phyloP scores from a whole-genome alignment of 2,329 filamentous ascomycete genomes.

The Colletotrichum sidae region DNA sequence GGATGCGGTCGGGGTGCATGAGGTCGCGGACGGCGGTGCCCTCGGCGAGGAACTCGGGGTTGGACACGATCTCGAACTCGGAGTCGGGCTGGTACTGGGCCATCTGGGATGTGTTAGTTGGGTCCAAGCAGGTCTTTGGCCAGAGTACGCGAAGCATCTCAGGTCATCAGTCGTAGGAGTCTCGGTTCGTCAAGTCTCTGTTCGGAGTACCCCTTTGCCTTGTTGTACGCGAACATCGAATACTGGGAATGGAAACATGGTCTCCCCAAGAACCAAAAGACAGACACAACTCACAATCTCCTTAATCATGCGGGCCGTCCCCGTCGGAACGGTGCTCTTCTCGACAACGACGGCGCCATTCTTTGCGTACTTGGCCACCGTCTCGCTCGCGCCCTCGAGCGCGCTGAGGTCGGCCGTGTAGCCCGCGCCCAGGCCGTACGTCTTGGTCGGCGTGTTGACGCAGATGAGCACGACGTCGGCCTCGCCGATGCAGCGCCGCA shows the following conservation, averaged over 20 bases:
- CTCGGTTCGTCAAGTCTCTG: too few species aligned
- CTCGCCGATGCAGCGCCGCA: constrained; percentile 69
- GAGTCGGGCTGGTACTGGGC: constrained; percentile 70
- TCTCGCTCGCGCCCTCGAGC: constrained; percentile 76
- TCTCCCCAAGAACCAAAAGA: too few species aligned
- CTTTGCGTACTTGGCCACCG: constrained; percentile 74
- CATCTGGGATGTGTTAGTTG: constrained; percentile 48
- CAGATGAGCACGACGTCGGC: constrained; percentile 81
- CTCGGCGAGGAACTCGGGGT: constrained; percentile 84
- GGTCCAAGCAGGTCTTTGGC: background rate
- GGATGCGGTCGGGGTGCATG: constrained; percentile 76
- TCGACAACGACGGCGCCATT: constrained; percentile 81
- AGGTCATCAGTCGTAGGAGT: too few species aligned
- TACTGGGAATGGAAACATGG: too few species aligned
- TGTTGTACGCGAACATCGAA: too few species aligned
- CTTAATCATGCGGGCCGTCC: constrained; percentile 76
- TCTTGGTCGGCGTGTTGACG: constrained; percentile 85
- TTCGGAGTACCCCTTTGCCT: too few species aligned
- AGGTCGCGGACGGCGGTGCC: constrained; percentile 81
- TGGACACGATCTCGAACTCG: constrained; percentile 81
- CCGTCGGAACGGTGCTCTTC: constrained; percentile 83
- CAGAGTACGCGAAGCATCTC: too few species aligned
- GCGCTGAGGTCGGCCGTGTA: constrained; percentile 78
- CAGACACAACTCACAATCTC: constrained; percentile 71
- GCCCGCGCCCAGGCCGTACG: constrained; percentile 75